Conservation (phyloP, 2,329 filamentous ascomycete genomes). For the Ascochyta viciae-villosae region DNA sequence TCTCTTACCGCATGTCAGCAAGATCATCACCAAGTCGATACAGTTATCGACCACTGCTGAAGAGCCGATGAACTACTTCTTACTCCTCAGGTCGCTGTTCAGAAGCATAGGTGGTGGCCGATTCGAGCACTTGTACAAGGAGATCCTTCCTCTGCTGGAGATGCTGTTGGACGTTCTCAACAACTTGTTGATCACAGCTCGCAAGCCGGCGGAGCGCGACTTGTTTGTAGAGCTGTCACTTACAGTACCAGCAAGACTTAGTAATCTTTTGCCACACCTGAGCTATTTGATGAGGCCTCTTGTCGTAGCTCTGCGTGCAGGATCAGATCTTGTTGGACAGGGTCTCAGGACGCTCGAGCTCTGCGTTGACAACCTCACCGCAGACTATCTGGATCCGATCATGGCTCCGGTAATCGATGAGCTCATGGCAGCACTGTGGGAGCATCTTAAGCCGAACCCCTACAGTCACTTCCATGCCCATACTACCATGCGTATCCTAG, state of each 20-base stretch:
- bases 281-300: conserved; percentile 97
- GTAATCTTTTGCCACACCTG: conserved; percentile 91
- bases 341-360: conserved; percentile 91
- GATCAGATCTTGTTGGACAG: conserved; percentile 92
- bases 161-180: conserved; percentile 98
- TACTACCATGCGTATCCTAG: conserved; percentile 95
- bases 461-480: conserved; percentile 98
- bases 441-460: conserved; percentile 89
- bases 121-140: conserved; percentile 98
- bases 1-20: conserved; percentile 91
- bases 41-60: conserved; percentile 94
- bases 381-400: conserved; percentile 96
- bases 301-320: conserved; percentile 91
- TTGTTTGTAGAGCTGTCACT: conserved; percentile 96
- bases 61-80: conserved; percentile 98
- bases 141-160: conserved; percentile 92
- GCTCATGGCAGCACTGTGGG: conserved; percentile 95
- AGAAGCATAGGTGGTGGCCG: conserved; percentile 95
- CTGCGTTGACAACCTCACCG: conserved; percentile 97
- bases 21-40: conserved; percentile 97
- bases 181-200: conserved; percentile 86
- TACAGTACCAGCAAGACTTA: conserved; percentile 91
- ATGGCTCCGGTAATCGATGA: conserved; percentile 99
- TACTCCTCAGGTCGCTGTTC: conserved; percentile 90
- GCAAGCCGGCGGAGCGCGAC: conserved; percentile 89